A percentile compares a stretch with the other conserved stretches of the same genome.
Evolutionary conservation across 2,329 filamentous ascomycete species (phyloP).

Genomic region (Penicillium paneum): DNA sequence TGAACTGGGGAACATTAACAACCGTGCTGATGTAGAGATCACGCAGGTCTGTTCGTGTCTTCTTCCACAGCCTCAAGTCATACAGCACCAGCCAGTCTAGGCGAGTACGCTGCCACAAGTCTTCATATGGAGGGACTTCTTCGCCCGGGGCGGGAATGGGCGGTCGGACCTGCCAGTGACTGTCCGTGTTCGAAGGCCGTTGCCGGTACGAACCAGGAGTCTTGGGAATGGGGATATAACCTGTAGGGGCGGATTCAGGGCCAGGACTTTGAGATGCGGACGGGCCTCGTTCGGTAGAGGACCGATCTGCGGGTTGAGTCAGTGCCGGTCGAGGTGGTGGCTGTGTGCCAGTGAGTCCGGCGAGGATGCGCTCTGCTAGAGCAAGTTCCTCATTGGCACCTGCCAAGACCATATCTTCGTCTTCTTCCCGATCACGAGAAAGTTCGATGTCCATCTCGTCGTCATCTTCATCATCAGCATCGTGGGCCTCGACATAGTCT

Average conservation of each 20-base stretch:
- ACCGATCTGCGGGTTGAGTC: slow-evolving; percentile 29
- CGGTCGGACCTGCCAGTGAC: slow-evolving; percentile 85
- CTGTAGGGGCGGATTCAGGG: slow-evolving; percentile 18
- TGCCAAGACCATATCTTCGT: slow-evolving; percentile 53
- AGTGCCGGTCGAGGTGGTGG: slow-evolving; percentile 55
- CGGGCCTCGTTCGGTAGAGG: slow-evolving; percentile 18
- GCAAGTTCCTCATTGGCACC: slow-evolving; percentile 66
- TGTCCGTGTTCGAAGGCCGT: slow-evolving; percentile 52
- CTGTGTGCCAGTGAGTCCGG: slow-evolving; percentile 66
- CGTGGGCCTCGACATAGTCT: slow-evolving; percentile 49
- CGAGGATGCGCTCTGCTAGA: slow-evolving; percentile 72
- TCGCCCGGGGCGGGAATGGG: slow-evolving; percentile 62
- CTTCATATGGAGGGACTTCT: slow-evolving; percentile 69
- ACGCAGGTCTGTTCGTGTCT: slow-evolving; percentile 81
- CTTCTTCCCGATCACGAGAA: slow-evolving; percentile 45
- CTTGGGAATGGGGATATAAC: slow-evolving; percentile 67
- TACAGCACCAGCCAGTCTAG: slow-evolving; percentile 94
- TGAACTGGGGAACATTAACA: slow-evolving; percentile 93
- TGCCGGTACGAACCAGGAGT: slow-evolving; percentile 59
- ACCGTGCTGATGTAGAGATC: slow-evolving; percentile 96
- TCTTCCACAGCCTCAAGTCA: slow-evolving; percentile 95
- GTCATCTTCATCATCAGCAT: slow-evolving; percentile 48
- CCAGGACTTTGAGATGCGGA: slow-evolving; percentile 14
- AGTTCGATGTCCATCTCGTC: slow-evolving; percentile 37
- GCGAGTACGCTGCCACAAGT: slow-evolving; percentile 83